These are phyloP conservation scores for Alternaria arbusti DNA, from an alignment of 2,329 filamentous ascomycete genomes.

Conservation along the genomic window DNA sequence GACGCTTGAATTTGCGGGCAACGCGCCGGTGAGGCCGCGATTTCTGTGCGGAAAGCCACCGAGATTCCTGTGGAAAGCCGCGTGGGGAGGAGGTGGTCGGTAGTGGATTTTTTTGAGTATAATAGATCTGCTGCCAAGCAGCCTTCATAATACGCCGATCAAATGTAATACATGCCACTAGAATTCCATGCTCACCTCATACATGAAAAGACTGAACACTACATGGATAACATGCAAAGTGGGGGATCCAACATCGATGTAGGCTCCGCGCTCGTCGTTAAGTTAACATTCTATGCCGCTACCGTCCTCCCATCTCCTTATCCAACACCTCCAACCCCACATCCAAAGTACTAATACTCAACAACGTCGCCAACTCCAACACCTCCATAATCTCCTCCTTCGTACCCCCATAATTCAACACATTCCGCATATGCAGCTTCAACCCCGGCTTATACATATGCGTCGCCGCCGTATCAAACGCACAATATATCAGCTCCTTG, in stretches of 20 bases:
- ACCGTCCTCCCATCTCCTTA: slow-evolving; percentile 17
- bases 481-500: slow-evolving; percentile 58
- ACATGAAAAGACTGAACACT: neutral
- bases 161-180: neutral
- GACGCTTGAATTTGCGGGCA: neutral
- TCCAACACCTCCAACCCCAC: slow-evolving; percentile 33
- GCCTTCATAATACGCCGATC: neutral
- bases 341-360: slow-evolving; percentile 42
- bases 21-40: neutral
- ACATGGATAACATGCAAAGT: neutral
- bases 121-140: neutral
- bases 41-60: neutral
- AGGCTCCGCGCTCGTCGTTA: neutral
- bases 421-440: slow-evolving; percentile 59
- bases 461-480: slow-evolving; percentile 56
- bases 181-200: neutral
- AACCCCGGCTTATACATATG: slow-evolving; percentile 57
- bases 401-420: slow-evolving; percentile 54
- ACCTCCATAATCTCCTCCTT: slow-evolving; percentile 58
- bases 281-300: neutral
- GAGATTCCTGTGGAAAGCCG: no score
- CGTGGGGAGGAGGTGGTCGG: no score
- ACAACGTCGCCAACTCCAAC: slow-evolving; percentile 52
- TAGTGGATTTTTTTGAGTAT: no score
- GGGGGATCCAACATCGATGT: neutral